These are phyloP conservation scores for Lentinula sp. DNA, from an alignment of 768 basidiomycete genomes.

Conservation along the genomic window DNA sequence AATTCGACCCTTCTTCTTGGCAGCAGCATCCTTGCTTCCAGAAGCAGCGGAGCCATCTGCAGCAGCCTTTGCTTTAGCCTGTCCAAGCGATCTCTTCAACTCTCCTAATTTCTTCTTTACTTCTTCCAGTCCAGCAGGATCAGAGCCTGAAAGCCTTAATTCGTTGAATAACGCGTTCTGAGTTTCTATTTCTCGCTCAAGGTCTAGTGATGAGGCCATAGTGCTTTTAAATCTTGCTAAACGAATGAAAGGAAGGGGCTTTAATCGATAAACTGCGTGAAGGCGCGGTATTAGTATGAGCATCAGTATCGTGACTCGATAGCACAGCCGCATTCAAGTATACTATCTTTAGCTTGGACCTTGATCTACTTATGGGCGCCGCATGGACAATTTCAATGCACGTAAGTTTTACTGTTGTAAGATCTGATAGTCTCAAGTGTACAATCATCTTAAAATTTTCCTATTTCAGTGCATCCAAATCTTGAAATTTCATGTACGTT, in stretches of 20 bases:
- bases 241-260: slow-evolving; percentile 9
- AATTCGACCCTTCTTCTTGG: slow-evolving; percentile 64
- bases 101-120: slow-evolving; percentile 67
- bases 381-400: too few relatives aligned
- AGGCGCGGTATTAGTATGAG: slow-evolving; percentile 1
- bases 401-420: too few relatives aligned
- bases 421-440: too few relatives aligned
- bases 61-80: slow-evolving; percentile 34
- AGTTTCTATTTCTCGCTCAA: slow-evolving; percentile 48
- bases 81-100: slow-evolving; percentile 51
- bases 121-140: slow-evolving; percentile 45
- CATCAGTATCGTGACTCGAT: neutral
- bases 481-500: too few relatives aligned
- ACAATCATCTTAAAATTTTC: too few relatives aligned
- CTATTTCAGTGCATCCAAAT: too few relatives aligned
- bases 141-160: slow-evolving; percentile 45
- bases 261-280: slow-evolving; percentile 27
- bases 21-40: slow-evolving; percentile 32
- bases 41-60: slow-evolving; percentile 28
- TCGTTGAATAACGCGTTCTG: slow-evolving; percentile 57
- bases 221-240: slow-evolving; percentile 12
- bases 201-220: slow-evolving; percentile 36
- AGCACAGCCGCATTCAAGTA: neutral
- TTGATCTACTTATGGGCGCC: too few relatives aligned
- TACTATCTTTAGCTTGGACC: too few relatives aligned